phyloP scores from a whole-genome alignment of 2,329 filamentous ascomycete genomes.

The Rutstroemia sp. region DNA sequence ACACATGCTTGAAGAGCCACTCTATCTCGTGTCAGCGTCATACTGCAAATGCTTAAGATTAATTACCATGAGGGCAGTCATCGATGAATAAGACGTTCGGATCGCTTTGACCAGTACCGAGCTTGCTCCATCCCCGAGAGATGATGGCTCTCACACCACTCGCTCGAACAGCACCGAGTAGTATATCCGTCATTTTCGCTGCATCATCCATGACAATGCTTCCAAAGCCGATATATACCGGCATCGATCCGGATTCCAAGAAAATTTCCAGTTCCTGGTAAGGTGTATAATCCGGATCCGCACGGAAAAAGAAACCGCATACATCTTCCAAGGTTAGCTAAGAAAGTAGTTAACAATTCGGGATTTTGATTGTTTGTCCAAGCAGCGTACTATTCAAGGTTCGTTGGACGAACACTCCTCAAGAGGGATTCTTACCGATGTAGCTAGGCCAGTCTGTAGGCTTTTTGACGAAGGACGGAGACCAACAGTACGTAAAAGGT shows the following conservation, averaged over 20 bases:
- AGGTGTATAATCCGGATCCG: constrained; percentile 51
- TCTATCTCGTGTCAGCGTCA: neutral
- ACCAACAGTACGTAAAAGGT: constrained; percentile 68
- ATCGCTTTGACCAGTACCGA: constrained; percentile 43
- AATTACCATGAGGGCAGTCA: constrained; percentile 60
- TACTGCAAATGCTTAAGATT: too few relatives aligned
- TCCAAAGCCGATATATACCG: constrained; percentile 70
- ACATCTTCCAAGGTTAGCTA: constrained; percentile 40
- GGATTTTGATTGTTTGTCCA: too few relatives aligned
- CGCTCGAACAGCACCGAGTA: constrained; percentile 57
- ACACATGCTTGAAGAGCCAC: constrained; percentile 63
- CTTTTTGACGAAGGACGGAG: constrained; percentile 20
- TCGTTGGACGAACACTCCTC: too few relatives aligned
- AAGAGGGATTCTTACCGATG: constrained; percentile 21
- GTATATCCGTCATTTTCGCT: constrained; percentile 58
- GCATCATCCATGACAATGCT: constrained; percentile 69
- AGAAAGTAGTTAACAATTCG: neutral
- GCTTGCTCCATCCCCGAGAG: constrained; percentile 67
- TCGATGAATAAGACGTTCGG: constrained; percentile 65
- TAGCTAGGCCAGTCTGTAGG: constrained; percentile 38
- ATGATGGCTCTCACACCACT: constrained; percentile 64
- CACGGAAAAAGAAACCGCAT: constrained; percentile 70
- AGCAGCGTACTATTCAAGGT: too few relatives aligned
- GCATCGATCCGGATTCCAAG: constrained; percentile 46
- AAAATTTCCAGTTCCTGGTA: constrained; percentile 48